Base-by-base conservation (phyloP, 106 monocot species). In the Phalaenopsis equestris region DNA sequence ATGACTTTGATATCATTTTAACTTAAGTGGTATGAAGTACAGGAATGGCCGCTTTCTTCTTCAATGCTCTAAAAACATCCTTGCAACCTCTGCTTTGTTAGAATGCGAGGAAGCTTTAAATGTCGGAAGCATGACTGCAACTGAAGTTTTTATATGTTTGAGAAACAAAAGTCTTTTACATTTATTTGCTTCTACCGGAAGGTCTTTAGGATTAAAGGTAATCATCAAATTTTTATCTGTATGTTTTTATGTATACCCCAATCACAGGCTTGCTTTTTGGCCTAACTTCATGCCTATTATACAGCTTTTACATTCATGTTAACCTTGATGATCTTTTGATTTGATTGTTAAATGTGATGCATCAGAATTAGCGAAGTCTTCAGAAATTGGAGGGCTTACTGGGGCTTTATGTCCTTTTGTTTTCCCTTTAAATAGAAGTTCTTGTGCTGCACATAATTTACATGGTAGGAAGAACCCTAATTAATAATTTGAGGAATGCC, bases 161-260 rank as follows among this genome's bases (percentile, higher is more conserved):
- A 88, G 95, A 85, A 93, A 84, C 82, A 99, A 90, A 90, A 95
- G 99, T 87, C 89, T 99, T 36, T 86, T 95, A 76, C 93, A 99
- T 72, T 87, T 95, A 75, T 95, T 99, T 87, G 93, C 95, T 72
- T 93, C 94, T 56, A 85, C 81, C 78, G 99, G 95, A 79, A 90
- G 81, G 65, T 95, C 90, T 84, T 79, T 94, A 68, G 95, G 99
- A 19, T 86, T 95, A 2, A 85, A 94, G 93, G 99, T 99, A 83
- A 49, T n/a, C 23, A 43, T 45, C 17, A 41, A 18, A 52, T 83
- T 73, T 23, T 48, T 42, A 41, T 64, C 38, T 45, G 10, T 64
- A 36, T n/a, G 41, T 55, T 41, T 81, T 2, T 8, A 23, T 3
- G 39, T 15, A 70, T 39, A 12, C 70, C 39, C 21, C 19, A 38